phyloP scores from a whole-genome alignment of 306 rosid genomes.

The Malus fusca region DNA sequence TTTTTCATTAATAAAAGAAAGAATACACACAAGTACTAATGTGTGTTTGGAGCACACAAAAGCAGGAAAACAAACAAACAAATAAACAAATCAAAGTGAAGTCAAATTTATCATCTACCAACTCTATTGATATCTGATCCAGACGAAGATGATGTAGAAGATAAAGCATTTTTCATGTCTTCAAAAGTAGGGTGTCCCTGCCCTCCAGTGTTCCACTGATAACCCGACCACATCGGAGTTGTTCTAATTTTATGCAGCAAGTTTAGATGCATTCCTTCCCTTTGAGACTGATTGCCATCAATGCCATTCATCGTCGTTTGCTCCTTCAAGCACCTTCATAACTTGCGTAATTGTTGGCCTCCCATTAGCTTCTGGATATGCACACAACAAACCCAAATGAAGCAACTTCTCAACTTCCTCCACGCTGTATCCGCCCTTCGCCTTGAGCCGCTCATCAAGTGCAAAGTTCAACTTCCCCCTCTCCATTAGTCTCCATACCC shows the following conservation, averaged over 20 bases:
- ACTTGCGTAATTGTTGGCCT: conserved; percentile 62
- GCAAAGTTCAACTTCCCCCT: conserved; percentile 27
- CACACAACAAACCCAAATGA: conserved; percentile 49
- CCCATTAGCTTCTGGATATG: conserved; percentile 33
- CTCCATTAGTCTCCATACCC: conserved; percentile 23
- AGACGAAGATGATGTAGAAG: not conserved
- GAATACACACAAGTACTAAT: not conserved
- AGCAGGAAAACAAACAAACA: not conserved
- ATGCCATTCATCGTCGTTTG: not conserved
- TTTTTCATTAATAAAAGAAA: not conserved
- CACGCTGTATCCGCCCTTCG: conserved; percentile 12
- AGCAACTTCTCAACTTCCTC: conserved; percentile 42
- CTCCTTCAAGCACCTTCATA: conserved; percentile 39
- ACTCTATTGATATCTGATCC: not conserved
- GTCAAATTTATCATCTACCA: not conserved
- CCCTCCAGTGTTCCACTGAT: not conserved
- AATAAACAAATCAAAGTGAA: not conserved
- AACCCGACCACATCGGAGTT: not conserved
- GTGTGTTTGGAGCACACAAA: not conserved
- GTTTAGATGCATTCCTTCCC: conserved; percentile 9
- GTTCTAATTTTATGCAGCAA: not conserved
- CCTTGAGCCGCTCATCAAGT: conserved; percentile 42
- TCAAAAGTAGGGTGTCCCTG: not conserved
- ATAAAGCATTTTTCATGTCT: not conserved
- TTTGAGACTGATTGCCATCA: not conserved